Percentiles rank a stretch among this genome's conserved stretches.
Evolutionary conservation across 2,329 filamentous ascomycete genomes (phyloP).

Genomic region (Exserohilum rostratum): DNA sequence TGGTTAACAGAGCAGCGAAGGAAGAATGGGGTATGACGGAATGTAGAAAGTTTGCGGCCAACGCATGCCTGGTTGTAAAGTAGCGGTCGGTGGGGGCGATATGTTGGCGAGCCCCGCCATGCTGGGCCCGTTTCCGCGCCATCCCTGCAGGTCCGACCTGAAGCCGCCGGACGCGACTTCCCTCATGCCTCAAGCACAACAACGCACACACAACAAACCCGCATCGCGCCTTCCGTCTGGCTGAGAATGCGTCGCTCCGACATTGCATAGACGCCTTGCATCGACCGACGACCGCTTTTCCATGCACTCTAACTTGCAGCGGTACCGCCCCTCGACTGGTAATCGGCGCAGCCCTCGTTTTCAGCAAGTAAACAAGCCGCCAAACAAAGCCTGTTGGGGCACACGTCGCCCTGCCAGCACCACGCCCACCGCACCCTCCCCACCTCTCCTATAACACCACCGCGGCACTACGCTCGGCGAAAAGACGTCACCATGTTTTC

Average conservation of each 20-base stretch:
- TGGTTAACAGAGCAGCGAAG: slow-evolving; percentile 21
- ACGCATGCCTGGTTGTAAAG: slow-evolving; percentile 24
- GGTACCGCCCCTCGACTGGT: slow-evolving; percentile 1
- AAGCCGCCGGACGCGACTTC: slow-evolving; percentile 31
- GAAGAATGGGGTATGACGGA: slow-evolving; percentile 21
- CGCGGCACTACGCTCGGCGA: neutral
- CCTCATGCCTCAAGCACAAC: slow-evolving; percentile 12
- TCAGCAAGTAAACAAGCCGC: slow-evolving; percentile 41
- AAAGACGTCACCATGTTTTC: slow-evolving; percentile 40
- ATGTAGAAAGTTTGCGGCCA: slow-evolving; percentile 31
- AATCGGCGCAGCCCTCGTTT: slow-evolving; percentile 24
- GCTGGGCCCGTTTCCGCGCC: slow-evolving; percentile 15
- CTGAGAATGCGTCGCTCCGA: neutral
- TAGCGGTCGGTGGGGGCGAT: slow-evolving; percentile 29
- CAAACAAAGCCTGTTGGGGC: slow-evolving; percentile 35
- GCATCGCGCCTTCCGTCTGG: slow-evolving; percentile 10
- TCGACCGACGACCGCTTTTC: neutral
- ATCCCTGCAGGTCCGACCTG: slow-evolving; percentile 17
- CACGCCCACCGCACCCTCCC: neutral
- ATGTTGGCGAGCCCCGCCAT: slow-evolving; percentile 31
- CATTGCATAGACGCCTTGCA: neutral
- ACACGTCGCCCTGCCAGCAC: slow-evolving; percentile 1
- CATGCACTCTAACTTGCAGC: neutral
- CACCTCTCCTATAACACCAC: neutral
- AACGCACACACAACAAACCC: slow-evolving; percentile 21